Percentiles rank a stretch among this genome's conserved stretches.
Evolutionary conservation across 2,329 filamentous ascomycete genomes (phyloP).

Genomic region (Fusarium anguioides): DNA sequence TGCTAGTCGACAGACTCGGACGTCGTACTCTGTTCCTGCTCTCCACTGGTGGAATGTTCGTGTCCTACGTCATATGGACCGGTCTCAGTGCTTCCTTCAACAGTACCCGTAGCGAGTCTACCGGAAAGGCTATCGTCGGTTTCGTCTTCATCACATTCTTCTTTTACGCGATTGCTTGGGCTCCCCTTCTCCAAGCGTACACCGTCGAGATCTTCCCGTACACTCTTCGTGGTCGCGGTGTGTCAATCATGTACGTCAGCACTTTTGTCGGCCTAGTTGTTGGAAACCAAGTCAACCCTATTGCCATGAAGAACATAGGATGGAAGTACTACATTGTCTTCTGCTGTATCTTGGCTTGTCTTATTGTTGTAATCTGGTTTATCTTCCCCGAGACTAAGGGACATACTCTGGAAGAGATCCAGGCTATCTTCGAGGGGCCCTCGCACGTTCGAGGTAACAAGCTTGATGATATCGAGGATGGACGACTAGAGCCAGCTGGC

Average conservation of each 20-base stretch:
- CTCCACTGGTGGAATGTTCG: constrained; percentile 52
- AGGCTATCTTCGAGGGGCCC: constrained; percentile 45
- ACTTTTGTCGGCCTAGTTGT: constrained; percentile 44
- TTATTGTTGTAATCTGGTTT: constrained; percentile 52
- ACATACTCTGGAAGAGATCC: constrained; percentile 47
- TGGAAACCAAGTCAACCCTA: constrained; percentile 55
- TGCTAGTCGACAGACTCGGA: constrained; percentile 54
- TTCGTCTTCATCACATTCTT: constrained; percentile 56
- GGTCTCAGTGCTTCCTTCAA: constrained; percentile 44
- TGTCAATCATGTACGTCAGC: constrained; percentile 37
- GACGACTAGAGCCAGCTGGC: not conserved
- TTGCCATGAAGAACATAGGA: constrained; percentile 51
- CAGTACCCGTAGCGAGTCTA: constrained; percentile 31
- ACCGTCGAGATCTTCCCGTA: constrained; percentile 45
- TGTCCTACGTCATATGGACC: constrained; percentile 50
- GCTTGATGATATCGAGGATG: constrained; percentile 24
- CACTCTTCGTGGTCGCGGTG: constrained; percentile 35
- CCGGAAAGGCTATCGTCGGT: constrained; percentile 47
- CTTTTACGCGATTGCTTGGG: constrained; percentile 52
- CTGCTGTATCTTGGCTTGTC: constrained; percentile 48
- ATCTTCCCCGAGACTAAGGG: constrained; percentile 52
- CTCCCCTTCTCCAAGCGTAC: constrained; percentile 48
- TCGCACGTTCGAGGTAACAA: constrained; percentile 6
- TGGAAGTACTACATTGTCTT: constrained; percentile 58
- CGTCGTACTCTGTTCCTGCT: constrained; percentile 54